Evolutionary conservation across 768 basidiomycete genomes (phyloP).

Genomic region (Boletellus emodensis): DNA sequence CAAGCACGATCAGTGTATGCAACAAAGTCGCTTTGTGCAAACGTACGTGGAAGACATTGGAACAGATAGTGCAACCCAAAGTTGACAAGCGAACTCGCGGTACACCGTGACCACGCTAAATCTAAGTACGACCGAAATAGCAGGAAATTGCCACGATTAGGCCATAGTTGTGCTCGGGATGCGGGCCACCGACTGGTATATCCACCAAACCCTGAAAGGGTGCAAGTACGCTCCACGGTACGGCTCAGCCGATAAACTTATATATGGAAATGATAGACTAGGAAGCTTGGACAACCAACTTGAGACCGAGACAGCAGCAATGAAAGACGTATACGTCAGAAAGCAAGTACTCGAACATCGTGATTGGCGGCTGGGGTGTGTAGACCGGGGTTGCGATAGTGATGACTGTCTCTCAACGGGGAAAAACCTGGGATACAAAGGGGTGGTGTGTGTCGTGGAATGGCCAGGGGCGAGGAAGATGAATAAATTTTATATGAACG

Average conservation of each 20-base stretch:
- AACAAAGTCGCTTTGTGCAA: not conserved
- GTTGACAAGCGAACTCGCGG: not conserved
- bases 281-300: constrained; percentile 6
- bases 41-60: constrained; percentile 28
- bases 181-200: too few relatives aligned
- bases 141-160: too few relatives aligned
- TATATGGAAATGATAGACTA: constrained; percentile 1
- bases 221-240: constrained; percentile 1
- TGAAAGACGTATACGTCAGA: constrained; percentile 12
- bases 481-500: constrained; percentile 6
- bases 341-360: constrained; percentile 11
- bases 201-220: not conserved
- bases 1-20: not conserved
- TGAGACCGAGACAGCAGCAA: constrained; percentile 5
- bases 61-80: not conserved
- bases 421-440: not conserved
- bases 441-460: not conserved
- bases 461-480: not conserved
- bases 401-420: constrained; percentile 3
- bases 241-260: constrained; percentile 14
- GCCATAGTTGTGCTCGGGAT: too few relatives aligned
- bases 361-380: constrained; percentile 6
- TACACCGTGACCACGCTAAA: too few relatives aligned
- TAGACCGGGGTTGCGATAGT: not conserved
- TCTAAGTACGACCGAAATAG: too few relatives aligned